Conservation (phyloP, 2,329 filamentous ascomycete species). For the Beauveria caledonica region DNA sequence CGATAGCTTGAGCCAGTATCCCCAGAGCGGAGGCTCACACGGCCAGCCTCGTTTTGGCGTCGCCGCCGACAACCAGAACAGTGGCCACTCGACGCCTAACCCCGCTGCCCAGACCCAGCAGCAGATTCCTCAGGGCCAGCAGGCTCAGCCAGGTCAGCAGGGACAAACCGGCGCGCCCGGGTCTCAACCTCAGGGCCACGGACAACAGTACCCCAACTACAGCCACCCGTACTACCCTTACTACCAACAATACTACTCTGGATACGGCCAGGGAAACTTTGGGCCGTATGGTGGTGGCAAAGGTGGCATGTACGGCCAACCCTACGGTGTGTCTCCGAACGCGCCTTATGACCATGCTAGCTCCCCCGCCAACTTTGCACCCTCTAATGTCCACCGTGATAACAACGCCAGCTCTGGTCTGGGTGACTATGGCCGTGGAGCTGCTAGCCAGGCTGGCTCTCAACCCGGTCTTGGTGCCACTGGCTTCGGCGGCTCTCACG, state of each 20-base stretch:
- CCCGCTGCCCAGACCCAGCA: slow-evolving; percentile 53
- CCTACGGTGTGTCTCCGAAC: slow-evolving; percentile 49
- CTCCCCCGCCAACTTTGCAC: slow-evolving; percentile 47
- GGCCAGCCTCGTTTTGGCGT: slow-evolving; percentile 53
- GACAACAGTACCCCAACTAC: slow-evolving; percentile 41
- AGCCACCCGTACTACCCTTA: slow-evolving; percentile 56
- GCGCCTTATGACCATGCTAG: slow-evolving; percentile 48
- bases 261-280: slow-evolving; percentile 45
- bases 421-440: slow-evolving; percentile 46
- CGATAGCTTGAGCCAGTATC: slow-evolving; percentile 61
- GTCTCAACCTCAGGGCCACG: slow-evolving; percentile 37
- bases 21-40: slow-evolving; percentile 55
- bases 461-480: slow-evolving; percentile 42
- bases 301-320: slow-evolving; percentile 46
- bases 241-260: slow-evolving; percentile 53
- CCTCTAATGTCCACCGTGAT: slow-evolving; percentile 46
- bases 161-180: slow-evolving; percentile 35
- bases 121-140: slow-evolving; percentile 31
- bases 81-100: slow-evolving; percentile 85
- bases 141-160: slow-evolving; percentile 35
- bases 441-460: slow-evolving; percentile 39
- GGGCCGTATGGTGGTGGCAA: slow-evolving; percentile 41
- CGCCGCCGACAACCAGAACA: slow-evolving; percentile 65
- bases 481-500: slow-evolving; percentile 46
- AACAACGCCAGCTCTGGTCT: slow-evolving; percentile 42